These are phyloP conservation scores for Yamadazyma diddensiae DNA, from an alignment of 1,139 yeast genomes.

Conservation along the genomic window DNA sequence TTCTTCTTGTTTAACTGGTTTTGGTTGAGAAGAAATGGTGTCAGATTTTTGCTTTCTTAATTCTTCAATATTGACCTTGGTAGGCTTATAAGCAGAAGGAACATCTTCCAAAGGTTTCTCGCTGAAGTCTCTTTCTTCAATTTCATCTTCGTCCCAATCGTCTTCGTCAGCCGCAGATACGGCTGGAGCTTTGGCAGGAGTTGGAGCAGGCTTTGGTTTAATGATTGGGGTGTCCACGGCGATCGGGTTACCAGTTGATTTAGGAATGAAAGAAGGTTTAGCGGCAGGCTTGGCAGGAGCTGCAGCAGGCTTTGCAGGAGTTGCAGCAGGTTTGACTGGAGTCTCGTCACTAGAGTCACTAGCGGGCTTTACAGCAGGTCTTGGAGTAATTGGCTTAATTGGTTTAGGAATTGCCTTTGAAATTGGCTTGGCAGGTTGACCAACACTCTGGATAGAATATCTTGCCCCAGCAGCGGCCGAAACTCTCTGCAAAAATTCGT, in stretches of 20 bases:
- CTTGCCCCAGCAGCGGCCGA: conserved; percentile 96
- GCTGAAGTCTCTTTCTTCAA: conserved; percentile 67
- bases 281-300: conserved; percentile 15
- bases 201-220: conserved; percentile 30
- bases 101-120: conserved; percentile 58
- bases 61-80: conserved; percentile 45
- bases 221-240: conserved; percentile 15
- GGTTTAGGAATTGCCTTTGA: conserved; percentile 7
- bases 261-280: conserved; percentile 33
- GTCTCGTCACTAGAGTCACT: conserved; percentile 14
- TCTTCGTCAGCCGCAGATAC: conserved; percentile 45
- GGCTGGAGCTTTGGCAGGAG: conserved; percentile 31
- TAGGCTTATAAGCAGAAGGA: conserved; percentile 70
- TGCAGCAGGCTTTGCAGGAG: conserved; percentile 22
- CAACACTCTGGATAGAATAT: conserved; percentile 60
- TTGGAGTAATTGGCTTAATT: conserved; percentile 8
- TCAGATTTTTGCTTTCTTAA: conserved; percentile 48
- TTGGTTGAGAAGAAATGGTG: conserved; percentile 44
- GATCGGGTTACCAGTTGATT: conserved; percentile 42
- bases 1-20: conserved; percentile 14
- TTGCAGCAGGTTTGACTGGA: conserved; percentile 19
- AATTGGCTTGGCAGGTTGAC: conserved; percentile 16
- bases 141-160: conserved; percentile 64
- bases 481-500: conserved; percentile 70
- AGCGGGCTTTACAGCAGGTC: conserved; percentile 7